Percentiles rank a stretch among this genome's conserved stretches.
These are phyloP conservation scores for Phytophthora fragariae DNA, from an alignment of 352 stramenopile species.

Conservation along the genomic window DNA sequence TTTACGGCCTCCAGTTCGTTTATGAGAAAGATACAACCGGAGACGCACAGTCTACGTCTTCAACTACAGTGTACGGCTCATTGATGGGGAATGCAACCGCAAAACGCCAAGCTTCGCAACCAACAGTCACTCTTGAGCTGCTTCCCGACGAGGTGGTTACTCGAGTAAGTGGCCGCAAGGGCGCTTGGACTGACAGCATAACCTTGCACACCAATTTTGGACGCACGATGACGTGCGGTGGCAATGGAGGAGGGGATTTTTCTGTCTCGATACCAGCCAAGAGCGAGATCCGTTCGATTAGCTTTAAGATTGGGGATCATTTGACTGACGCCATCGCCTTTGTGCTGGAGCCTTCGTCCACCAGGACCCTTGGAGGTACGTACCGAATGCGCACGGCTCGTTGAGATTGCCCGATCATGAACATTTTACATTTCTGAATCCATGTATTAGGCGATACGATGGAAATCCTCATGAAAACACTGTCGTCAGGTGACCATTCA, in stretches of 20 bases:
- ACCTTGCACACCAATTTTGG: conserved; percentile 74
- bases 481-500: conserved; percentile 24
- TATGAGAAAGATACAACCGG: conserved; percentile 44
- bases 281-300: conserved; percentile 67
- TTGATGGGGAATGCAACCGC: conserved; percentile 64
- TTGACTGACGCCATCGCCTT: conserved; percentile 67
- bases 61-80: conserved; percentile 28
- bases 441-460: conserved; percentile 32
- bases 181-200: conserved; percentile 80
- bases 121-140: conserved; percentile 49
- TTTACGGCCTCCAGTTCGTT: conserved; percentile 72
- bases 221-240: conserved; percentile 59
- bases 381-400: not conserved
- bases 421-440: not conserved
- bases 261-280: conserved; percentile 32
- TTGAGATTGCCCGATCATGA: not conserved
- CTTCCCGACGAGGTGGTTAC: conserved; percentile 60
- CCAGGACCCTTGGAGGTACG: conserved; percentile 35
- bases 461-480: conserved; percentile 27
- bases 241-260: conserved; percentile 70
- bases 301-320: conserved; percentile 73
- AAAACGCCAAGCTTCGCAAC: conserved; percentile 32
- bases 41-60: not conserved
- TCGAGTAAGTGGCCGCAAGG: conserved; percentile 64
- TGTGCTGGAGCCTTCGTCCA: conserved; percentile 34